Evolutionary conservation across 306 rosid species (phyloP).

Genomic region (Rosa chinensis): DNA sequence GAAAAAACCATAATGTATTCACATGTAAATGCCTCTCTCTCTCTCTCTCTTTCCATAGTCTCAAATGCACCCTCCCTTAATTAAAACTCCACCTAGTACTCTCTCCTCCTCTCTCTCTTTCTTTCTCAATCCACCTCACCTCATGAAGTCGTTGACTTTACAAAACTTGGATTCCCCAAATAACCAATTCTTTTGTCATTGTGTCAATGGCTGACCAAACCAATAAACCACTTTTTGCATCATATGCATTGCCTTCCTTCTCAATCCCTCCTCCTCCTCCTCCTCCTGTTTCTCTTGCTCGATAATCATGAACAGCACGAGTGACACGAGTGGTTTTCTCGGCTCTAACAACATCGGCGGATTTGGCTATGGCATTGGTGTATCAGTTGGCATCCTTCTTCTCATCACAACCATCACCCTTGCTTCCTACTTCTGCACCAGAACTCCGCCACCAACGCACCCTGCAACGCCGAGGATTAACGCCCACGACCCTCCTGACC

Average conservation of each 20-base stretch:
- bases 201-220: slow-evolving; percentile 32
- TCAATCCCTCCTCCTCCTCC: slow-evolving; percentile 8
- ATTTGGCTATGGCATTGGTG: slow-evolving; percentile 82
- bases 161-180: slow-evolving; percentile 25
- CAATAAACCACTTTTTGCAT: slow-evolving; percentile 11
- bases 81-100: slow-evolving; percentile 31
- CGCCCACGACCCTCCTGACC: slow-evolving; percentile 18
- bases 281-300: background rate
- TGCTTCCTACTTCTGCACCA: slow-evolving; percentile 78
- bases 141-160: slow-evolving; percentile 54
- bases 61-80: slow-evolving; percentile 44
- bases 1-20: slow-evolving; percentile 29
- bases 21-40: slow-evolving; percentile 42
- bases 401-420: slow-evolving; percentile 83
- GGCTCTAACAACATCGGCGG: slow-evolving; percentile 62
- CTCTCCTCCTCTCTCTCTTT: slow-evolving; percentile 15
- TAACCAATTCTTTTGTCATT: slow-evolving; percentile 24
- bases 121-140: slow-evolving; percentile 10
- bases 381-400: slow-evolving; percentile 75
- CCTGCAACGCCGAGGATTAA: slow-evolving; percentile 14
- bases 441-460: slow-evolving; percentile 33
- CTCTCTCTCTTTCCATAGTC: slow-evolving; percentile 28
- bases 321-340: slow-evolving; percentile 49
- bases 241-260: slow-evolving; percentile 12
- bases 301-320: slow-evolving; percentile 44